phyloP scores from a whole-genome alignment of 2,329 filamentous ascomycete genomes.

The Nectriaceae sp. region DNA sequence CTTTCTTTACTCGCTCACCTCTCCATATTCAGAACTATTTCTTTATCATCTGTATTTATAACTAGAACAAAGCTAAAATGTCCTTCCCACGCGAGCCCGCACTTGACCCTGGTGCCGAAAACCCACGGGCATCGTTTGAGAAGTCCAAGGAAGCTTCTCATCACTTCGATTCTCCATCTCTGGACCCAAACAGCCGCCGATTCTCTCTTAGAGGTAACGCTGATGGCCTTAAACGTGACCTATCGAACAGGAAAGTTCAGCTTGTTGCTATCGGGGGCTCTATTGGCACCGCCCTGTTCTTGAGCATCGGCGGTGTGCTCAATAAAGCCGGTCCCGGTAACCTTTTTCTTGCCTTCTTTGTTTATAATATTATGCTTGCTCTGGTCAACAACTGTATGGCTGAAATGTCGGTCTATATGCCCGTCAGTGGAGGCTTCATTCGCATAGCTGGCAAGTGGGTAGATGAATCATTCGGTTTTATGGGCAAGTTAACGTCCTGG shows the following conservation, averaged over 20 bases:
- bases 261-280: conserved; percentile 1
- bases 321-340: neutral
- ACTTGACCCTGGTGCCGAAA: too few relatives aligned
- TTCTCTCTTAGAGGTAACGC: neutral
- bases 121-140: neutral
- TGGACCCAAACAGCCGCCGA: neutral
- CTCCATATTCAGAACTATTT: too few relatives aligned
- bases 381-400: conserved; percentile 1
- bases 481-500: too few relatives aligned
- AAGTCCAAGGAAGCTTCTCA: neutral
- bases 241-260: neutral
- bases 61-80: too few relatives aligned
- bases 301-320: neutral
- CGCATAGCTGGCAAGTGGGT: conserved; percentile 1
- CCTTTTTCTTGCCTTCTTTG: neutral
- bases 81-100: too few relatives aligned
- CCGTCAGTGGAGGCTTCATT: neutral
- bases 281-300: conserved; percentile 1
- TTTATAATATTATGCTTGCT: neutral
- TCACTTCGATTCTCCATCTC: neutral
- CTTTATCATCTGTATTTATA: too few relatives aligned
- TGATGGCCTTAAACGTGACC: neutral
- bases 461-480: conserved; percentile 1
- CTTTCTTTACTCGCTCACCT: too few relatives aligned
- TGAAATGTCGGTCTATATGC: neutral